Evolutionary conservation across 2,329 filamentous ascomycete genomes (phyloP).

Genomic region (Oidium heveae): DNA sequence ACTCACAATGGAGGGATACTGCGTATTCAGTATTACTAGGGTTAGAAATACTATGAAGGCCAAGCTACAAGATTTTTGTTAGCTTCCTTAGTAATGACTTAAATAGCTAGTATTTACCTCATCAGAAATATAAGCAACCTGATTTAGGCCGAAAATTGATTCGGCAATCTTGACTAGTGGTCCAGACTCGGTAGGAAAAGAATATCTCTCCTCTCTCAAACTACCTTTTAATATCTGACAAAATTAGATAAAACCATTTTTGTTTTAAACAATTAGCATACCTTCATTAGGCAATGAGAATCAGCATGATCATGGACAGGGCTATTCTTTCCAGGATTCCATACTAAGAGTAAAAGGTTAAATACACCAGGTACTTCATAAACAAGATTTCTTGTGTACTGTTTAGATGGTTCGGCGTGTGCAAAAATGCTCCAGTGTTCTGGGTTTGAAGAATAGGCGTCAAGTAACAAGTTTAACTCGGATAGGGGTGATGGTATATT

Average conservation of each 20-base stretch:
- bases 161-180: constrained; percentile 16
- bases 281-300: constrained; percentile 83
- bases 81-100: too few relatives aligned
- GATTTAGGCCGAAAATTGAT: constrained; percentile 39
- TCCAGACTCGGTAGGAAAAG: constrained; percentile 5
- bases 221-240: constrained; percentile 41
- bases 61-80: constrained; percentile 22
- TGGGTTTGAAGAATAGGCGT: constrained; percentile 41
- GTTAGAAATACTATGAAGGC: constrained; percentile 66
- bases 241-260: neutral
- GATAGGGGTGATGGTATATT: constrained; percentile 2
- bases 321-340: constrained; percentile 62
- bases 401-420: constrained; percentile 39
- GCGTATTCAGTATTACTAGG: constrained; percentile 45
- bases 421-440: constrained; percentile 53
- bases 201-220: constrained; percentile 56
- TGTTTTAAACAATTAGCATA: constrained; percentile 14
- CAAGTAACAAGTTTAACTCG: constrained; percentile 46
- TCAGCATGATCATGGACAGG: constrained; percentile 77
- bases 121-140: constrained; percentile 82
- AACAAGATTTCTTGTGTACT: constrained; percentile 73
- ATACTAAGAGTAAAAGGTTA: constrained; percentile 42
- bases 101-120: constrained; percentile 15
- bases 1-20: constrained; percentile 46
- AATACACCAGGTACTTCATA: constrained; percentile 59